Conservation (phyloP, 331 rosid genomes). For the Malus hybrid region DNA sequence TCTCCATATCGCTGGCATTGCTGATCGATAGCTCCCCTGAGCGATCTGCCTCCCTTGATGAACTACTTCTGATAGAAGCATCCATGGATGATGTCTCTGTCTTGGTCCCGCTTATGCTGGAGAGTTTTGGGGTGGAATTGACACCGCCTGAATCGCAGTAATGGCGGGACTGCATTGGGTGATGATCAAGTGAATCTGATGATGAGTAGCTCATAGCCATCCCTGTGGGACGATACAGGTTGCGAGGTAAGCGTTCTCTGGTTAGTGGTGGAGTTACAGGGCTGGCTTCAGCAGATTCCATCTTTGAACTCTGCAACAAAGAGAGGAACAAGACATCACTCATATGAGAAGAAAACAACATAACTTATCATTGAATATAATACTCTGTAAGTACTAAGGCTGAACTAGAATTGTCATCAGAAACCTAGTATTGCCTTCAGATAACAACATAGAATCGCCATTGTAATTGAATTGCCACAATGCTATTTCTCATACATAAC, state of each 20-base stretch:
- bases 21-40: conserved; percentile 83
- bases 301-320: conserved; percentile 59
- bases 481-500: not conserved
- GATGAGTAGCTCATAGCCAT: conserved; percentile 80
- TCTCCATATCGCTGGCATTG: conserved; percentile 81
- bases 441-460: not conserved
- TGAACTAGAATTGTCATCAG: not conserved
- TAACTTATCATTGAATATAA: not conserved
- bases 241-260: conserved; percentile 72
- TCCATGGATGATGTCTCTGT: conserved; percentile 79
- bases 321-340: not conserved
- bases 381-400: not conserved
- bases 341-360: not conserved
- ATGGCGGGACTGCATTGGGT: conserved; percentile 70
- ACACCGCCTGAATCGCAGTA: conserved; percentile 47
- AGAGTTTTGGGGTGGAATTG: conserved; percentile 71
- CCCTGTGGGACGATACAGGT: conserved; percentile 70
- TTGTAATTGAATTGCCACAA: not conserved
- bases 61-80: conserved; percentile 88
- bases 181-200: conserved; percentile 79
- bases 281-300: conserved; percentile 82
- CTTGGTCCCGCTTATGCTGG: conserved; percentile 74
- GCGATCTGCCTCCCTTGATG: conserved; percentile 92
- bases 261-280: conserved; percentile 81
- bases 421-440: not conserved